Base-by-base conservation (phyloP, 768 basidiomycete species). In the Amanita subjunquillea region DNA sequence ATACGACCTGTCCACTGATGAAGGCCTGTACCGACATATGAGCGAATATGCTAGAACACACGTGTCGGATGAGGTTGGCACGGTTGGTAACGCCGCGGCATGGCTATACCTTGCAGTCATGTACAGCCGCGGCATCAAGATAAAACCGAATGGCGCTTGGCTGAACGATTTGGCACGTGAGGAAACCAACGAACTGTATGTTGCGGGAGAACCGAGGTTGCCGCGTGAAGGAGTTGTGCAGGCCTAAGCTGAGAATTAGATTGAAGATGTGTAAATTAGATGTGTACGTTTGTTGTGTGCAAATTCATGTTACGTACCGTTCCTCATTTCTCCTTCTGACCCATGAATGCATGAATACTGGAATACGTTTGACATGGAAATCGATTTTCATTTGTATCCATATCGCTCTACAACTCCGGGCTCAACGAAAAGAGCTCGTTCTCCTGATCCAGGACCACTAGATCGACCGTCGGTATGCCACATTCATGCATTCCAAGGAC, bases 101-200 rank as follows among this genome's bases (percentile, higher is more conserved):
- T 78, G 76, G 75, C 60, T 78, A 55, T 78, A 77, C 58, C 67
- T 91, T 51, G 89, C 89, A 7, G 85, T 88, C 50, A 87, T 88
- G 83, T 87, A 85, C 69, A 68, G 60, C 54, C 83, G 86, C 55
- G 86, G 87, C 8, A 72, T 80, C 66, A 87, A 86, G 72, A 72
- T 91, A 58, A 73, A 82, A 71, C 88, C 89, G 22, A 78, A 84
- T 10, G 89, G 89, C 37, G 83, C 83, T 45, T 91, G 89, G 89
- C 66, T 91, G 67, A 91, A 91, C 59, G 89, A 91, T 63, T 64
- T 91, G 68, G 66, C 87, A 58, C 77, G 89, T 29, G 74, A 78
- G 59, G 88, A 90, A 67, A 87, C 83, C 30, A 79, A 80, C 27
- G 84, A 90, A 64, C 72, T 69, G 10, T 91, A 91, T 65, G 65